These are phyloP conservation scores for Trypanosoma vivax DNA, from an alignment of 208 protist genomes.

Conservation along the genomic window DNA sequence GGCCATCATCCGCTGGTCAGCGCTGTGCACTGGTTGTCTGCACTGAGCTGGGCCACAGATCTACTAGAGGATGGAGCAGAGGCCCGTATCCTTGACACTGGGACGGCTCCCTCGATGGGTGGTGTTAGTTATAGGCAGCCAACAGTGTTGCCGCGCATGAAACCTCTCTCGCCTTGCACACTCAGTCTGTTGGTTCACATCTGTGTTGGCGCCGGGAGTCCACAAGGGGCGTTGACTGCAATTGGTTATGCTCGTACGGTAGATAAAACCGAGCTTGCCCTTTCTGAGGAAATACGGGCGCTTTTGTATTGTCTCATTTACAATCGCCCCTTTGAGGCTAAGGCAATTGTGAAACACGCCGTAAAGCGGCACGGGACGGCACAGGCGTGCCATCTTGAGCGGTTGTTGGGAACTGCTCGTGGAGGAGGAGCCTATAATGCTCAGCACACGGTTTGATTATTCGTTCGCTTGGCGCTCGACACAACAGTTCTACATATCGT, in stretches of 20 bases:
- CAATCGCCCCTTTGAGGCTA: conserved; percentile 58
- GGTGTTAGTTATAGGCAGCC: conserved; percentile 15
- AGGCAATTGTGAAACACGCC: conserved; percentile 53
- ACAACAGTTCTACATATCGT: background rate
- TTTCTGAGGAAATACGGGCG: conserved; percentile 54
- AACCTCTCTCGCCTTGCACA: conserved; percentile 34
- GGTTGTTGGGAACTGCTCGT: conserved; percentile 31
- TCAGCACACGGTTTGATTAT: too few relatives aligned
- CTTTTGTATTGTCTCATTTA: conserved; percentile 76
- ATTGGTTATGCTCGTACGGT: conserved; percentile 60
- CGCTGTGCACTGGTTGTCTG: conserved; percentile 70
- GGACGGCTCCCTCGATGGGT: conserved; percentile 47
- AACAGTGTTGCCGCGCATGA: conserved; percentile 8
- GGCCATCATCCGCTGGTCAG: background rate
- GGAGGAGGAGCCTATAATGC: too few relatives aligned
- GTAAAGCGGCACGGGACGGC: conserved; percentile 31
- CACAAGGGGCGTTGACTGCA: conserved; percentile 52
- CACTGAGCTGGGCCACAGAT: conserved; percentile 60
- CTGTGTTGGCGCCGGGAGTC: conserved; percentile 67
- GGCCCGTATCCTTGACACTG: conserved; percentile 45
- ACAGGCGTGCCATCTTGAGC: conserved; percentile 33
- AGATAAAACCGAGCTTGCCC: conserved; percentile 53
- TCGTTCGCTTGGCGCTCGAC: too few relatives aligned
- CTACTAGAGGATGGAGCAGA: conserved; percentile 38
- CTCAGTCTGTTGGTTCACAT: conserved; percentile 71